Percentiles rank a stretch among this genome's conserved stretches.
Evolutionary conservation across 1,139 yeast species (phyloP).

Genomic region (Suhomyces yuchorum): DNA sequence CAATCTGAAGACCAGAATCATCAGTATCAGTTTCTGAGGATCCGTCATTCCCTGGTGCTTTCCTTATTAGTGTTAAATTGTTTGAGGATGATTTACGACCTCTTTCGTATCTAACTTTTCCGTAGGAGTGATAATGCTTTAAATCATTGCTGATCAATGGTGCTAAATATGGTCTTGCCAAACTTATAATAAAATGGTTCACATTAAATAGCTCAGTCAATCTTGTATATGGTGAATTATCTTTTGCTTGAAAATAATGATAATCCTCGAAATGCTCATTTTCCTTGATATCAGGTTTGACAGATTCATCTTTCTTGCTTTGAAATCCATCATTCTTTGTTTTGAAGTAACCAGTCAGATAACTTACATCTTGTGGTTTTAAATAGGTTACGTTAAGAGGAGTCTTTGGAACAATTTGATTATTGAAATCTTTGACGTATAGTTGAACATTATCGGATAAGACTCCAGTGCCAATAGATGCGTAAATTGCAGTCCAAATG

Average conservation of each 20-base stretch:
- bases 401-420: slow-evolving; percentile 52
- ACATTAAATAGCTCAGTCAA: slow-evolving; percentile 92
- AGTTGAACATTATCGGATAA: slow-evolving; percentile 62
- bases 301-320: slow-evolving; percentile 13
- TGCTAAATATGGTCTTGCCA: slow-evolving; percentile 91
- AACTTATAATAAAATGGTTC: slow-evolving; percentile 83
- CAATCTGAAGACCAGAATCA: slow-evolving; percentile 7
- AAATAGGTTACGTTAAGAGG: slow-evolving; percentile 37
- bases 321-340: slow-evolving; percentile 10
- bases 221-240: slow-evolving; percentile 75
- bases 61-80: not conserved
- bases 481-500: slow-evolving; percentile 81
- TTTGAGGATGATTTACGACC: slow-evolving; percentile 7
- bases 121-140: slow-evolving; percentile 55
- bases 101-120: slow-evolving; percentile 31
- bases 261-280: slow-evolving; percentile 10
- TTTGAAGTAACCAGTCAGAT: slow-evolving; percentile 44
- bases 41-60: not conserved
- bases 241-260: slow-evolving; percentile 27
- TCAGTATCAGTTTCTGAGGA: not conserved
- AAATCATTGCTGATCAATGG: slow-evolving; percentile 84
- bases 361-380: slow-evolving; percentile 52
- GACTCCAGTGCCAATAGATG: slow-evolving; percentile 72
- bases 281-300: not conserved
- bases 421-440: slow-evolving; percentile 68